Evolutionary conservation across 228 moss, liverwort and hornwort species (phyloP), one percentile per base, ranked within the genome.

Genomic region (Sphagnum fallax): DNA sequence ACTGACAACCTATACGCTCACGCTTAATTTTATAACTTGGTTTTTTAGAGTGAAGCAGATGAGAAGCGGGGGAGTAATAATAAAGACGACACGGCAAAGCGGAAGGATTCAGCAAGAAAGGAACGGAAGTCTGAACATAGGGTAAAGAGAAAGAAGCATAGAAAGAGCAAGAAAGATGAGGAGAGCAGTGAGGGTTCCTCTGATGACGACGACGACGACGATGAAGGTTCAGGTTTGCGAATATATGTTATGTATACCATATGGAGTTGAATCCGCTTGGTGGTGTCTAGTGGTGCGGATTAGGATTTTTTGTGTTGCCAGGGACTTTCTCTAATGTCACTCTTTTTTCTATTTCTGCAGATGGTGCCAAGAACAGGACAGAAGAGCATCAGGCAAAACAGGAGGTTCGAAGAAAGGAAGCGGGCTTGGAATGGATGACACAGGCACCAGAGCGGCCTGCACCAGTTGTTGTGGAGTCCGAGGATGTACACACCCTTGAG

Each of bases 341-440:
- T 74, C 10, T 75, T 70, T 32, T 71, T 65, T 67, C 8, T 52
- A 60, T 10, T 6, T 67, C 60, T 68, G 79, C 80, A 89, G 93
- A 82, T 64, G 85, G 69, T 60, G 69, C 74, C 16, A 52, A 57
- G 6, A 83, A 73, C 52, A 77, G 79, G 72, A 81, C 63, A 71
- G 48, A 61, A 61, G 73, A 69, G 58, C 32, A 32, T 32, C 77
- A 66, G 62, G 87, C 48, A 62, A 47, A 78, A 65, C 89, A 80
- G 73, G 94, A 94, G 75, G 83, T 71, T 70, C 88, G 81, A 68
- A 81, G 94, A 72, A 82, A 76, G 71, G 90, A 91, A 70, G 94
- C 88, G 65, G 94, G 94, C 57, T 78, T 94, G 69, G 86, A 83
- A 61, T 94, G 94, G 94, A 94, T 94, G 94, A 78, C 79, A 50